Conservation (phyloP, 208 protist species). For the Leishmania gerbilli region DNA sequence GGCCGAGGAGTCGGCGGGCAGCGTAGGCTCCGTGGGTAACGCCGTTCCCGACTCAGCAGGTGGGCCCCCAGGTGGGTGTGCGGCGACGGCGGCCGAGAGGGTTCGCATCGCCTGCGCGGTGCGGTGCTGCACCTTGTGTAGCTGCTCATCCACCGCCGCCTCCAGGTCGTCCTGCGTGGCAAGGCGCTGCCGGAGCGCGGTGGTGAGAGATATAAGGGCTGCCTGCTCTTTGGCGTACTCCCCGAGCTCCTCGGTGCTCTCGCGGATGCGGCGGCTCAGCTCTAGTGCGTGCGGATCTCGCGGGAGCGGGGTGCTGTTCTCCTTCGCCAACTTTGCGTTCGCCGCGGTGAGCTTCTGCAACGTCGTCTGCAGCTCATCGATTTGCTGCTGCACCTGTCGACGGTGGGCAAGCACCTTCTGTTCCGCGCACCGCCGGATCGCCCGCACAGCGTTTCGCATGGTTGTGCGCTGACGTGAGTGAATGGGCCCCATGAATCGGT, state of each 20-base stretch:
- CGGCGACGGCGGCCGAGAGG: conserved; percentile 24
- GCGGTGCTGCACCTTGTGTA: conserved; percentile 44
- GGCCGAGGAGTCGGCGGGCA: conserved; percentile 19
- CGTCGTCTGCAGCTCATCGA: conserved; percentile 32
- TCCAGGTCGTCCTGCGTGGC: conserved; percentile 68
- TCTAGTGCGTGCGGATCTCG: conserved; percentile 71
- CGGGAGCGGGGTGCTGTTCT: conserved; percentile 73
- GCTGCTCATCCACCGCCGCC: conserved; percentile 59
- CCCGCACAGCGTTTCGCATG: conserved; percentile 33
- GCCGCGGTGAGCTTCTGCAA: conserved; percentile 38
- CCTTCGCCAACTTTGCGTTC: conserved; percentile 60
- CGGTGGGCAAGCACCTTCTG: conserved; percentile 29
- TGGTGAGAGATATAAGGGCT: conserved; percentile 40
- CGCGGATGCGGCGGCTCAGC: conserved; percentile 58
- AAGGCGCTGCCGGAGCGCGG: conserved; percentile 64
- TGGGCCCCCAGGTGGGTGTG: conserved; percentile 17
- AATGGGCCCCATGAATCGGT: conserved; percentile 37
- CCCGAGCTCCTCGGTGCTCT: conserved; percentile 53
- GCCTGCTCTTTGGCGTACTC: conserved; percentile 44
- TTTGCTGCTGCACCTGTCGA: conserved; percentile 30
- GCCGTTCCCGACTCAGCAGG: background rate
- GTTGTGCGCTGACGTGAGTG: conserved; percentile 36
- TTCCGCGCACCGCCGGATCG: conserved; percentile 40
- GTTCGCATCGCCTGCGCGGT: conserved; percentile 30
- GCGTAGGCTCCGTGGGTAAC: conserved; percentile 18